Evolutionary conservation across 305 asterid species (phyloP).

Genomic region (Solanum hybrid): DNA sequence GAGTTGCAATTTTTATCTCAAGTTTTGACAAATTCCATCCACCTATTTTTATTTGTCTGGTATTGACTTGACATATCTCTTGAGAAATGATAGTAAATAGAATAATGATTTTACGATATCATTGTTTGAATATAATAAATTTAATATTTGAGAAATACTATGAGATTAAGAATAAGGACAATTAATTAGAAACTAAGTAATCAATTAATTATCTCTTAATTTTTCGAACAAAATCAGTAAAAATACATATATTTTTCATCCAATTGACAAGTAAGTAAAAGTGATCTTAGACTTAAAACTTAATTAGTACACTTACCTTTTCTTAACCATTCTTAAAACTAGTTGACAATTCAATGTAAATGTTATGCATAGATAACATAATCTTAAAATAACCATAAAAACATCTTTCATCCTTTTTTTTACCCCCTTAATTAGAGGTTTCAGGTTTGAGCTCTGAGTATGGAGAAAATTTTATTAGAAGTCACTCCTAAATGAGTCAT

Average conservation of each 20-base stretch:
- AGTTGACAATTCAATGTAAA: not conserved
- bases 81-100: accelerated
- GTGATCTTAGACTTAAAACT: not conserved
- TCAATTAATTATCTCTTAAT: not conserved
- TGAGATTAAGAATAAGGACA: too few relatives aligned
- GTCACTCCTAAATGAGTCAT: too few relatives aligned
- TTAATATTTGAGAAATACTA: not conserved
- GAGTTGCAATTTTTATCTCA: not conserved
- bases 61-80: not conserved
- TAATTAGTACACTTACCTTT: not conserved
- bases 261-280: not conserved
- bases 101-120: not conserved
- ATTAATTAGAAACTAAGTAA: not conserved
- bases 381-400: not conserved
- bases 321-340: not conserved
- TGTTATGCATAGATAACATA: not conserved
- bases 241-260: too few relatives aligned
- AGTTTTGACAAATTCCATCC: not conserved
- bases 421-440: too few relatives aligned
- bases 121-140: too few relatives aligned
- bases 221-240: too few relatives aligned
- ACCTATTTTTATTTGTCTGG: not conserved
- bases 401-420: not conserved
- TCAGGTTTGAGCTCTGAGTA: too few relatives aligned
- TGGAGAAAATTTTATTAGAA: too few relatives aligned